Base-by-base conservation (phyloP, 2,329 filamentous ascomycete genomes). In the Drechslera avenae region DNA sequence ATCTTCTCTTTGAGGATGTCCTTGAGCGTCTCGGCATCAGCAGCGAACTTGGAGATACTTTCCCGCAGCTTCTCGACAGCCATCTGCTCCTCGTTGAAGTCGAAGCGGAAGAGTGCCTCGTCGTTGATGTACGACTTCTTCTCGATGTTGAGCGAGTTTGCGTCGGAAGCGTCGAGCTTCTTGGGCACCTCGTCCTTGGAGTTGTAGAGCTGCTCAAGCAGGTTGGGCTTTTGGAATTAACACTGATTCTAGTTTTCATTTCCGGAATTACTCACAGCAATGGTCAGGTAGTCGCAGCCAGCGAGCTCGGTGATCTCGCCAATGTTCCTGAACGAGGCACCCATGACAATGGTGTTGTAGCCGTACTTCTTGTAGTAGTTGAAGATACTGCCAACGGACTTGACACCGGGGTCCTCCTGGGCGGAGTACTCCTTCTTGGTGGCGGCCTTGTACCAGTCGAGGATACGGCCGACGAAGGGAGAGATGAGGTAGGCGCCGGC, bases 311-410 rank as follows among this genome's bases (percentile, higher is more conserved):
- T 97, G 79, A 99, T 96, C 83, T 99, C 94, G 72, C 94, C 94
- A 59, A 81, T 81, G 83, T 89, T 97, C 76, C 94, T 87, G 91
- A 99, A 99, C 33, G 92, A 97, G 66, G 94, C 94, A 73, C 94
- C 94, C 94, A 99, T 99, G 79, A 99, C 94, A 69, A 97, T 97
- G 77, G 94, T 99, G 71, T 96, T 96, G 88, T 99, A 97, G 77
- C 89, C 91, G 78, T 82, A 90, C 85, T 97, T 97, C 90, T 99
- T 99, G 89, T 99, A 99, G 90, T 99, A 99, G 86, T 99, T 94
- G 87, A 88, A 99, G 82, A 99, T 99, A 78, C 71, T 75, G 84
- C 93, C 84, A 73, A 99, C 94, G 63, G 88, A 93, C 81, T 90
- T 85, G 78, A 99, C 94, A 83, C 94, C 94, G 50, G 94, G 94